Conservation (phyloP, 208 protist species). For the Leishmania arabica region DNA sequence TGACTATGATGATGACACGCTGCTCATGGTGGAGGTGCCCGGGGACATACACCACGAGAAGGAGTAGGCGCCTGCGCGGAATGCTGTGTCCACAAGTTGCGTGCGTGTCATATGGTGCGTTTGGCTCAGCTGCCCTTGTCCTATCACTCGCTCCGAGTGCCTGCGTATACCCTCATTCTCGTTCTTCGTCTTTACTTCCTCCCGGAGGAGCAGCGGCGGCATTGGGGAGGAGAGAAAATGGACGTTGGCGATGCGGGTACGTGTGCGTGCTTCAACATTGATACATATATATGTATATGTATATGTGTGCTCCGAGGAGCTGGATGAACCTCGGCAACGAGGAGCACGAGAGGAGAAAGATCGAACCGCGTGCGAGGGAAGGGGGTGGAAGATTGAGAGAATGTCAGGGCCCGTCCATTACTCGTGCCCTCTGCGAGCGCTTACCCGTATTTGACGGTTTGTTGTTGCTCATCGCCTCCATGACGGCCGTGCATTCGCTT, state of each 20-base stretch:
- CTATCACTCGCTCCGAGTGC: neutral
- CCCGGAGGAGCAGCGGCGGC: neutral
- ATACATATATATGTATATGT: neutral
- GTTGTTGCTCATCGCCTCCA: neutral
- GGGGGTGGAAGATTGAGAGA: neutral
- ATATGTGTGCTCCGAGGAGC: neutral
- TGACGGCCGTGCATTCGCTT: neutral
- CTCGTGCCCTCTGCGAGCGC: no score
- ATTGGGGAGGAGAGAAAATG: neutral
- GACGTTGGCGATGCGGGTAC: neutral
- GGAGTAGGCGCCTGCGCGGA: conserved; percentile 14
- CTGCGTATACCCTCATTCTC: neutral
- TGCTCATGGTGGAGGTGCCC: conserved; percentile 89
- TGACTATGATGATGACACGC: conserved; percentile 83
- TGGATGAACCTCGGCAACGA: neutral
- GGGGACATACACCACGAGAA: conserved; percentile 56
- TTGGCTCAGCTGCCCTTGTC: neutral
- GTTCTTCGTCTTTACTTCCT: neutral
- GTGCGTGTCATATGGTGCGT: neutral
- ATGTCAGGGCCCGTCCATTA: neutral
- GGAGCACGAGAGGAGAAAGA: neutral
- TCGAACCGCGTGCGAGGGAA: neutral
- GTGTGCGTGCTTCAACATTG: neutral
- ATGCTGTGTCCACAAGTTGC: neutral
- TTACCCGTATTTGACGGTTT: neutral